Evolutionary conservation across 2,329 filamentous ascomycete genomes (phyloP).

Genomic region (Epichloe uncinata): DNA sequence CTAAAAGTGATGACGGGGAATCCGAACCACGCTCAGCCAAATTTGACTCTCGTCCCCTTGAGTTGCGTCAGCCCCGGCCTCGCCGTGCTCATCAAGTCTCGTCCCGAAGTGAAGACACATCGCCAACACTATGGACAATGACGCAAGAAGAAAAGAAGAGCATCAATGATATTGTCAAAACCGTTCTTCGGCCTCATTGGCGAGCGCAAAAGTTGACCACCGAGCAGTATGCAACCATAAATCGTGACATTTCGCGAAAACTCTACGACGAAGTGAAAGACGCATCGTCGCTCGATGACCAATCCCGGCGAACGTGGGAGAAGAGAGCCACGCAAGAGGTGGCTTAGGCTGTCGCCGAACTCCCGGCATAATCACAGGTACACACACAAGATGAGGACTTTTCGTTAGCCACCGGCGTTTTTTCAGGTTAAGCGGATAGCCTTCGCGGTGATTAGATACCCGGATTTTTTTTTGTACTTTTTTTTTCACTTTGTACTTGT

Average conservation of each 20-base stretch:
- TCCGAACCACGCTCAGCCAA: constrained; percentile 22
- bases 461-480: constrained; percentile 7
- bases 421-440: constrained; percentile 6
- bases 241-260: constrained; percentile 75
- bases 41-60: constrained; percentile 22
- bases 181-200: constrained; percentile 72
- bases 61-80: constrained; percentile 40
- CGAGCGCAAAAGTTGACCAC: constrained; percentile 66
- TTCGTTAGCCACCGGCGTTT: constrained; percentile 18
- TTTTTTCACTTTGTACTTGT: constrained; percentile 8
- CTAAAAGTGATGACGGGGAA: constrained; percentile 32
- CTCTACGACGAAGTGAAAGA: constrained; percentile 60
- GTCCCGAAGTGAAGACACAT: constrained; percentile 46
- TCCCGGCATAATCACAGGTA: constrained; percentile 30
- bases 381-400: constrained; percentile 12
- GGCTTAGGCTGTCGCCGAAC: constrained; percentile 52
- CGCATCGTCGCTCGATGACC: constrained; percentile 46
- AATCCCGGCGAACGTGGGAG: constrained; percentile 58
- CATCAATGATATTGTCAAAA: constrained; percentile 78
- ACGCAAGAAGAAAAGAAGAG: constrained; percentile 76
- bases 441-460: constrained; percentile 18
- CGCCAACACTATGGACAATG: constrained; percentile 52
- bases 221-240: constrained; percentile 86
- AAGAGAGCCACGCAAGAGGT: constrained; percentile 68
- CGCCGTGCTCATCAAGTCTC: constrained; percentile 29